These are phyloP conservation scores for Hygrophoropsis aurantiaca DNA, from an alignment of 768 basidiomycete genomes.

Conservation along the genomic window DNA sequence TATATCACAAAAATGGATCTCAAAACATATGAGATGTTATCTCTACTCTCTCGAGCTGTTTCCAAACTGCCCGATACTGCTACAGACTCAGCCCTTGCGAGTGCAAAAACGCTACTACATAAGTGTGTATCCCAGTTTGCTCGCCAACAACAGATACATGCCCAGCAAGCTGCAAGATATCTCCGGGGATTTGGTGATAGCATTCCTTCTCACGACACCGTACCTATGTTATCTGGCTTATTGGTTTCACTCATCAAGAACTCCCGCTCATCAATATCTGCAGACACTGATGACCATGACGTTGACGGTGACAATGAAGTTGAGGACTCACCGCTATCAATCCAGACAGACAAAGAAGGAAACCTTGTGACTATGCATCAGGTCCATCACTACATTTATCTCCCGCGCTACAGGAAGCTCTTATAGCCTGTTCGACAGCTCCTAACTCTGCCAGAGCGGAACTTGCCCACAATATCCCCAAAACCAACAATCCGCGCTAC, in stretches of 20 bases:
- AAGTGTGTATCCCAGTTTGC: conserved; percentile 30
- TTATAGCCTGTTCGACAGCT: too few species aligned
- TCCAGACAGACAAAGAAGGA: conserved; percentile 9
- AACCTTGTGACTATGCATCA: conserved; percentile 16
- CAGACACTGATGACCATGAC: too few species aligned
- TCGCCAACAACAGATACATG: conserved; percentile 31
- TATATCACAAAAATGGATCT: conserved; percentile 35
- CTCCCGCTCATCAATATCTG: too few species aligned
- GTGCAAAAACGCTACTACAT: conserved; percentile 25
- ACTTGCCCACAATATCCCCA: too few species aligned
- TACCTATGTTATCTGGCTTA: conserved; percentile 22
- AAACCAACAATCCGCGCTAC: too few species aligned
- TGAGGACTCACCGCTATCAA: too few species aligned
- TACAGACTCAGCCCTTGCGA: neutral
- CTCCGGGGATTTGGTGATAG: conserved; percentile 21
- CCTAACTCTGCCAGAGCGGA: too few species aligned
- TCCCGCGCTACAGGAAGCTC: too few species aligned
- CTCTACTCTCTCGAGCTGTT: conserved; percentile 25
- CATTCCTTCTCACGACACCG: conserved; percentile 26
- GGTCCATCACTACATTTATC: conserved; percentile 25
- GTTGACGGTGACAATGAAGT: too few species aligned
- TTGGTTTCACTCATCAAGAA: conserved; percentile 12
- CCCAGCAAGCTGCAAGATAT: conserved; percentile 34
- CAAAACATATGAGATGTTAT: conserved; percentile 26
- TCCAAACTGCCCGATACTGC: neutral